Conservation (phyloP, 2,329 filamentous ascomycete genomes). For the Penicillium digitatum region DNA sequence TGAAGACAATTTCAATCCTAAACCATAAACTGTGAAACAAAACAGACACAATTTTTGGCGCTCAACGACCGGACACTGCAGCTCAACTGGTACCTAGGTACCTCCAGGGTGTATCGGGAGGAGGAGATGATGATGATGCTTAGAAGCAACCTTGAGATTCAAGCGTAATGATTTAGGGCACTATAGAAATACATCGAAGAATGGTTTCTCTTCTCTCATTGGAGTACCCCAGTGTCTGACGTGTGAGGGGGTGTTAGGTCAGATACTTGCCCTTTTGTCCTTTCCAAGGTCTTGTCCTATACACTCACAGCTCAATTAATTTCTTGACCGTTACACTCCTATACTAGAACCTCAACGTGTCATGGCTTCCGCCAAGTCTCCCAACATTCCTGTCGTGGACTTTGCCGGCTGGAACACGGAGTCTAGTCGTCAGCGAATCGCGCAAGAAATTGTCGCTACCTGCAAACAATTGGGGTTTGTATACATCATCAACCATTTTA, state of each 20-base stretch:
- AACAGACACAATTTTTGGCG: not conserved
- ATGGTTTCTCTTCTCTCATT: not conserved
- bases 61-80: not conserved
- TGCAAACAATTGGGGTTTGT: constrained; percentile 48
- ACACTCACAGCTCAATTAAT: not conserved
- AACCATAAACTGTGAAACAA: not conserved
- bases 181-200: not conserved
- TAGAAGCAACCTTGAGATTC: not conserved
- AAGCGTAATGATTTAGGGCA: not conserved
- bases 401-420: constrained; percentile 36
- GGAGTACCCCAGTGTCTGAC: not conserved
- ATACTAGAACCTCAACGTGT: not conserved
- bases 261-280: not conserved
- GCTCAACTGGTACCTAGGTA: not conserved
- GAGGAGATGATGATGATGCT: not conserved
- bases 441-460: constrained; percentile 41
- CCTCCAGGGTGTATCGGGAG: no score
- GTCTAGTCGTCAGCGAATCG: constrained; percentile 31
- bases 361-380: constrained; percentile 1
- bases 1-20: not conserved
- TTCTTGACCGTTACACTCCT: not conserved
- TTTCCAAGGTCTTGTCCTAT: not conserved
- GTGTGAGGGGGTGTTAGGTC: not conserved
- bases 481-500: constrained; percentile 49
- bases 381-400: constrained; percentile 39